A percentile compares a stretch with the other conserved stretches of the same genome.
phyloP scores from a whole-genome alignment of 2,329 filamentous ascomycete genomes.

The Xylariaceae sp. region DNA sequence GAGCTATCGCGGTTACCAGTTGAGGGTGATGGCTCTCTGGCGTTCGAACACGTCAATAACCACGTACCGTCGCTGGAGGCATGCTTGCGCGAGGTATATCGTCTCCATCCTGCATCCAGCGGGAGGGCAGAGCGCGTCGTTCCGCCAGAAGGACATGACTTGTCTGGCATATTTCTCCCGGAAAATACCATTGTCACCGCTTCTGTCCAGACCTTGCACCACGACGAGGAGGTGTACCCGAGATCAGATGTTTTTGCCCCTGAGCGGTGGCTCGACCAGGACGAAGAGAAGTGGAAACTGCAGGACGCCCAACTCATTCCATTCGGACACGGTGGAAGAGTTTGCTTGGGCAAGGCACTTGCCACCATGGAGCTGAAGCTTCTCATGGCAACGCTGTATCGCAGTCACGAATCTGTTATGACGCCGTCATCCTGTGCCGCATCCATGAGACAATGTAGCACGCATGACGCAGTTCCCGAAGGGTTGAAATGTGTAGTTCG shows the following conservation, averaged over 20 bases:
- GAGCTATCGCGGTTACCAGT: too few species aligned
- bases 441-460: not conserved
- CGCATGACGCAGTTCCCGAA: not conserved
- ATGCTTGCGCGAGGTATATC: not conserved
- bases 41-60: too few species aligned
- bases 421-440: not conserved
- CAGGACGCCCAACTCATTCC: not conserved
- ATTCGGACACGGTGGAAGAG: not conserved
- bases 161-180: not conserved
- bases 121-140: not conserved
- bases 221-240: too few species aligned
- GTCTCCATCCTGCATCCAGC: not conserved
- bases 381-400: not conserved
- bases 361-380: slow-evolving; percentile 1
- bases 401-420: not conserved
- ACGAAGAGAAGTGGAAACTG: not conserved
- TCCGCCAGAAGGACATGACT: not conserved
- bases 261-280: not conserved
- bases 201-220: too few species aligned
- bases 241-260: too few species aligned
- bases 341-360: not conserved
- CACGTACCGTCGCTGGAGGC: not conserved
- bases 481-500: too few species aligned
- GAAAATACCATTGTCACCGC: too few species aligned
- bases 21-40: too few species aligned